phyloP scores from a whole-genome alignment of 2,329 filamentous ascomycete species.

The Hirsutella thompsonii region DNA sequence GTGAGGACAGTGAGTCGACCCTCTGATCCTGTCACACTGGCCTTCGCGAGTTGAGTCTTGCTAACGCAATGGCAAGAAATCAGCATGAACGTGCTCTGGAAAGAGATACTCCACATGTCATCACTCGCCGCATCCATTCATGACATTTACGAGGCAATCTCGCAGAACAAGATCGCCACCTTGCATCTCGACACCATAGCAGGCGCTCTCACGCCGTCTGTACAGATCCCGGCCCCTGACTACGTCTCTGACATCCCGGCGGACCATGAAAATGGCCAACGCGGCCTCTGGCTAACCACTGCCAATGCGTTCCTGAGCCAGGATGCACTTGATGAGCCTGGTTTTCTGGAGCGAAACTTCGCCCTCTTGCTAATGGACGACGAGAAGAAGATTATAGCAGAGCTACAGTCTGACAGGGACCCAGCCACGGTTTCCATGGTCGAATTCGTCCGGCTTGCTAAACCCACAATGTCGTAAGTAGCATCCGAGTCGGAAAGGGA shows the following conservation, averaged over 20 bases:
- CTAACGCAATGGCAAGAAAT: slow-evolving; percentile 23
- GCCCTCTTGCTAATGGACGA: slow-evolving; percentile 76
- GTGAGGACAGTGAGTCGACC: slow-evolving; percentile 44
- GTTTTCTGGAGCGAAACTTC: slow-evolving; percentile 72
- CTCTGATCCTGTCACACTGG: neutral
- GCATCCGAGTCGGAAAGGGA: too few species aligned
- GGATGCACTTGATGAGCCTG: slow-evolving; percentile 52
- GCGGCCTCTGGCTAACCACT: slow-evolving; percentile 76
- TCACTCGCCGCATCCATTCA: slow-evolving; percentile 73
- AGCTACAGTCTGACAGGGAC: slow-evolving; percentile 65
- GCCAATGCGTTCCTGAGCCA: slow-evolving; percentile 63
- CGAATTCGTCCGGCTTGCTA: slow-evolving; percentile 67
- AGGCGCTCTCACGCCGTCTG: slow-evolving; percentile 45
- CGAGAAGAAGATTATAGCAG: slow-evolving; percentile 58
- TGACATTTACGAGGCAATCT: slow-evolving; percentile 70
- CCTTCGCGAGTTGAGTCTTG: neutral
- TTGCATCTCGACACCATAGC: slow-evolving; percentile 56
- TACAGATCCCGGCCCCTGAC: slow-evolving; percentile 52
- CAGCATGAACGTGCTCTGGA: slow-evolving; percentile 57
- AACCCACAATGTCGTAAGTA: slow-evolving; percentile 48
- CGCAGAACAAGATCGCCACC: slow-evolving; percentile 74
- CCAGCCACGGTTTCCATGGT: slow-evolving; percentile 66
- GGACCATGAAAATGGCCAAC: slow-evolving; percentile 54
- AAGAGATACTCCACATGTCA: slow-evolving; percentile 56
- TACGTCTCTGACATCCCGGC: slow-evolving; percentile 63